Conservation (phyloP, 768 basidiomycete genomes). For the Exsudoporus frostii region DNA sequence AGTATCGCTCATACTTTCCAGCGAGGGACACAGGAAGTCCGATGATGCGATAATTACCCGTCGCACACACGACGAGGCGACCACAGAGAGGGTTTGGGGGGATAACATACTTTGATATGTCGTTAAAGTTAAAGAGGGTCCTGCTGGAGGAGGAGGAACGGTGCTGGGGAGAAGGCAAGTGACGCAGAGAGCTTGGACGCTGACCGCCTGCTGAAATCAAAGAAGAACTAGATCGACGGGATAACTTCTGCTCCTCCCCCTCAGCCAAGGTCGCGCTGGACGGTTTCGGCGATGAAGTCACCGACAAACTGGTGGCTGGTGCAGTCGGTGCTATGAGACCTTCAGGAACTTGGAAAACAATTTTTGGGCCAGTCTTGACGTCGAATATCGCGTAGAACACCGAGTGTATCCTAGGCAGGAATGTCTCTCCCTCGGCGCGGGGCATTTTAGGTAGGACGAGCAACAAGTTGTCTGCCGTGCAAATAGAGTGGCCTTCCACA, state of each 20-base stretch:
- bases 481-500: neutral
- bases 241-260: conserved; percentile 36
- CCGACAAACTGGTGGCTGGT: conserved; percentile 26
- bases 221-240: conserved; percentile 53
- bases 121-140: conserved; percentile 81
- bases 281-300: conserved; percentile 34
- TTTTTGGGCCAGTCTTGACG: conserved; percentile 77
- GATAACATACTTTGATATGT: conserved; percentile 92
- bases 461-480: neutral
- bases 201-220: conserved; percentile 45
- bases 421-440: conserved; percentile 55
- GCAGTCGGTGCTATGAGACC: conserved; percentile 63
- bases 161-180: conserved; percentile 43
- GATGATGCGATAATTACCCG: conserved; percentile 78
- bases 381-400: conserved; percentile 97
- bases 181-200: conserved; percentile 41
- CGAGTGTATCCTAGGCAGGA: conserved; percentile 74
- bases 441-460: conserved; percentile 29
- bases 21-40: conserved; percentile 85
- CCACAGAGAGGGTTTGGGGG: conserved; percentile 84
- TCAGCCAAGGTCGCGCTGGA: conserved; percentile 31
- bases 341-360: conserved; percentile 93
- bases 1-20: conserved; percentile 78
- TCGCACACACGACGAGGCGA: conserved; percentile 82
- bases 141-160: conserved; percentile 49